Evolutionary conservation across 768 basidiomycete species (phyloP), one percentile per base, ranked within the genome.

Genomic region (Neoboletus magnificus): DNA sequence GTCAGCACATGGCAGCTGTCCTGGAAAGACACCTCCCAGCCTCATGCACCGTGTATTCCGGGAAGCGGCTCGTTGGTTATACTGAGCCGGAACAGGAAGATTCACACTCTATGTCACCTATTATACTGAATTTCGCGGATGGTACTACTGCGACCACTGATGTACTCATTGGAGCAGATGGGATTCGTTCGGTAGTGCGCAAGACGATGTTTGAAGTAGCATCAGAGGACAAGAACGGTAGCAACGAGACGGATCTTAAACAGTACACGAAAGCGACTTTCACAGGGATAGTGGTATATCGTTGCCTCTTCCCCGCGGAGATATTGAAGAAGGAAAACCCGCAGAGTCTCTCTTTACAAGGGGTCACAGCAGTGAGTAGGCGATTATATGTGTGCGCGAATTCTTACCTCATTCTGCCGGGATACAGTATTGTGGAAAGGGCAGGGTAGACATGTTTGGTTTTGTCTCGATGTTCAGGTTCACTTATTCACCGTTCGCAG

Each of bases 161-260:
- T 50, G 59, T 81, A 18, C 71, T 80, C 7, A 58, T 80, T 42
- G 79, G 78, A 7, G 77, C 76, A 37, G 79, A 79, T 57, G 79
- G 79, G 2, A 69, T 80, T 25, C 69, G 63, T n/a, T 68, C 66
- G 2, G 51, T 49, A 1, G 61, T 67, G 29, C 71, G 70, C 23
- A 63, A 55, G 29, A 51, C 51, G 0, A 58, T 71, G 55, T 64
- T 65, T 30, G 63, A 59, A 52, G 20, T 25, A 36, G 64, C 57
- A 4, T 59, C 56, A 5, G 32, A 32, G 13, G 54, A 54, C 3
- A 10, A 53, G 6, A 11, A 5, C 4, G 25, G 37, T 11, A 10
- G 9, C 9, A 27, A 27, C 32, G 16, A 40, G 4, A 15, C 10
- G 1, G 48, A 68, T 43, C 13, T 62, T 10, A 52, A 18, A 22